Evolutionary conservation across 2,329 filamentous ascomycete species (phyloP).

Genomic region (Aspergillus sp.): DNA sequence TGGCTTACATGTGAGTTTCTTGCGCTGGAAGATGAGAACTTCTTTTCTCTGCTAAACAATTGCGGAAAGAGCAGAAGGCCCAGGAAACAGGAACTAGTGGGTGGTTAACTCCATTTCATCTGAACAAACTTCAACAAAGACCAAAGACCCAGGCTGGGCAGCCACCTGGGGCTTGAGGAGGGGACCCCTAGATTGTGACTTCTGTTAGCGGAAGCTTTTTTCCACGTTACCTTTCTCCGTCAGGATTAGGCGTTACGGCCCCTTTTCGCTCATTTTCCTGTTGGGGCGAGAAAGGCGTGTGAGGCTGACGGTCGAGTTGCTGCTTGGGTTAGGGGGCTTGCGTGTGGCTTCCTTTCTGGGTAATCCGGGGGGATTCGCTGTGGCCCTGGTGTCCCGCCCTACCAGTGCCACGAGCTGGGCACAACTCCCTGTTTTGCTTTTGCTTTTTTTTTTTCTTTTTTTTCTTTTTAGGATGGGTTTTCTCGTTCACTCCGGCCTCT

Average conservation of each 20-base stretch:
- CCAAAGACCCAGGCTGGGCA: background rate
- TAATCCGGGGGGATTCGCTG: background rate
- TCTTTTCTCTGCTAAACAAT: background rate
- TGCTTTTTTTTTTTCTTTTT: background rate
- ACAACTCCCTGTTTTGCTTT: background rate
- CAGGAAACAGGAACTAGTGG: background rate
- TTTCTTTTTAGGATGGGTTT: background rate
- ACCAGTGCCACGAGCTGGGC: background rate
- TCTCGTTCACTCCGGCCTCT: background rate
- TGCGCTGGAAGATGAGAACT: background rate
- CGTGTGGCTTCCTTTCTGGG: background rate
- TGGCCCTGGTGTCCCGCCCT: background rate
- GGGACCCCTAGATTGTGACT: background rate
- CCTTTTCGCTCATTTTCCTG: background rate
- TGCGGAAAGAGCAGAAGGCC: background rate
- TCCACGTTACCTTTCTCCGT: background rate
- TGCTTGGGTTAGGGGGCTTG: background rate
- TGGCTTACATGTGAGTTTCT: background rate
- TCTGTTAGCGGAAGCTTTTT: slow-evolving; percentile 1
- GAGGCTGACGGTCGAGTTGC: background rate
- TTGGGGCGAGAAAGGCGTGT: background rate
- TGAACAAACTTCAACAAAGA: background rate
- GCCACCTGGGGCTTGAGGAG: slow-evolving; percentile 4
- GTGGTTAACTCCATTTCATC: background rate
- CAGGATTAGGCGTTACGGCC: background rate